phyloP scores from a whole-genome alignment of 1,284 basidiomycete species.

The Pseudozyma sp. region DNA sequence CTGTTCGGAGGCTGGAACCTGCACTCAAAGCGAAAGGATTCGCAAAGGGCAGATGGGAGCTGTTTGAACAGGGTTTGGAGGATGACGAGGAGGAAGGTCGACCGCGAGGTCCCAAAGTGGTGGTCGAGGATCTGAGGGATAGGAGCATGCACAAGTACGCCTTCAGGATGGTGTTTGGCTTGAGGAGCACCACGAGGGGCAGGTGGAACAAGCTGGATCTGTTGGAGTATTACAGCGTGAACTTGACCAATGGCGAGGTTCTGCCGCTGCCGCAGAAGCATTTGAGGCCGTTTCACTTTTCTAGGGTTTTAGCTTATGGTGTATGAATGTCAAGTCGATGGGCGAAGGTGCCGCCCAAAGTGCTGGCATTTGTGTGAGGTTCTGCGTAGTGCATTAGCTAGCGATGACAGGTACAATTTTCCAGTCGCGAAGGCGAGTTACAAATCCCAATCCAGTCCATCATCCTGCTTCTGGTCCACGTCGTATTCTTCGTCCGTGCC shows the following conservation, averaged over 20 bases:
- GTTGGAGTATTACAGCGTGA: slow-evolving; percentile 73
- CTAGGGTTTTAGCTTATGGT: slow-evolving; percentile 72
- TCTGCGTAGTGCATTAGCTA: too few relatives aligned
- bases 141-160: slow-evolving; percentile 74
- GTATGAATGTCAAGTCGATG: slow-evolving; percentile 18
- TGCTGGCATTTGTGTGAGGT: too few relatives aligned
- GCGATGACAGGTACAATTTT: too few relatives aligned
- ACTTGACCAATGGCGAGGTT: slow-evolving; percentile 80
- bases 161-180: slow-evolving; percentile 84
- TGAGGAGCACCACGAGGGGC: slow-evolving; percentile 77
- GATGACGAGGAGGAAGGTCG: slow-evolving; percentile 49
- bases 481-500: slow-evolving; percentile 61
- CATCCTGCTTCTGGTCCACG: slow-evolving; percentile 42
- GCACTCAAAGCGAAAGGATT: slow-evolving; percentile 78
- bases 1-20: slow-evolving; percentile 82
- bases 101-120: slow-evolving; percentile 53
- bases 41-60: slow-evolving; percentile 73
- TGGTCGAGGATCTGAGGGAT: slow-evolving; percentile 62
- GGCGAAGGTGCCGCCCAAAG: too few relatives aligned
- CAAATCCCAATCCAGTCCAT: slow-evolving; percentile 45
- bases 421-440: not conserved
- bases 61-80: slow-evolving; percentile 48
- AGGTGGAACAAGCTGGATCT: slow-evolving; percentile 89
- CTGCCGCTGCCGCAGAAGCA: slow-evolving; percentile 80
- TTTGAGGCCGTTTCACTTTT: slow-evolving; percentile 91